Evolutionary conservation across 2,329 filamentous ascomycete genomes (phyloP), one percentile per base, ranked within the genome.

Genomic region (Beauveria rudraprayagi): DNA sequence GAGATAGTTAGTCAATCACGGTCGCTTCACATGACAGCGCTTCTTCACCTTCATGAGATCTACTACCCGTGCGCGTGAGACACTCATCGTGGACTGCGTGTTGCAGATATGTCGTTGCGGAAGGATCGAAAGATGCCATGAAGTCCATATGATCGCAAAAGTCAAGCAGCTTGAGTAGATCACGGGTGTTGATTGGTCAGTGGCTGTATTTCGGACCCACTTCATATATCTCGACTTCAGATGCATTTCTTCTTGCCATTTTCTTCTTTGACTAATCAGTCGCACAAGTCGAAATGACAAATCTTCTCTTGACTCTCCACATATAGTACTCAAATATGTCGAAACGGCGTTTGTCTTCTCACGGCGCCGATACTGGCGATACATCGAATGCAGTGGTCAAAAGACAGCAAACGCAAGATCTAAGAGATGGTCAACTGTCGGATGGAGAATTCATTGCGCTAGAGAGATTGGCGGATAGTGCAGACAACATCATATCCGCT

Each of bases 1-100:
- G 68, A 47, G 1, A 37, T 11, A 22, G 5, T 30, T 40, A 61
- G 60, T 40, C 5, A 3, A 14, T 17, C 6, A n/a, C 30, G 7
- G 19, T 19, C 10, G 11, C 10, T 5, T 19, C 3, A 7, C 14
- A 14, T 47, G n/a, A 26, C 2, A 19, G 6, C 5, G 17, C 5
- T 7, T 41, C 14, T 67, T 51, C 75, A 91, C 92, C 87, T 91
- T 92, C 80, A 93, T 84, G 65, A 96, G 83, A 71, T 91, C 89
- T 66, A 88, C 70, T 65, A 88, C 66, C 70, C 85, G 79, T 63
- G 83, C 78, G 63, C 83, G 83, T 72, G 84, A 78, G 66, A 87
- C 82, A 72, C 81, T 81, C 80, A 87, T 86, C 68, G 78, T 83
- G 72, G 68, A 53, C 34, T 54, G 5, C 28, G 22, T 17, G 41